Evolutionary conservation across 352 stramenopile genomes (phyloP).

Genomic region (Globisporangium paddicum): DNA sequence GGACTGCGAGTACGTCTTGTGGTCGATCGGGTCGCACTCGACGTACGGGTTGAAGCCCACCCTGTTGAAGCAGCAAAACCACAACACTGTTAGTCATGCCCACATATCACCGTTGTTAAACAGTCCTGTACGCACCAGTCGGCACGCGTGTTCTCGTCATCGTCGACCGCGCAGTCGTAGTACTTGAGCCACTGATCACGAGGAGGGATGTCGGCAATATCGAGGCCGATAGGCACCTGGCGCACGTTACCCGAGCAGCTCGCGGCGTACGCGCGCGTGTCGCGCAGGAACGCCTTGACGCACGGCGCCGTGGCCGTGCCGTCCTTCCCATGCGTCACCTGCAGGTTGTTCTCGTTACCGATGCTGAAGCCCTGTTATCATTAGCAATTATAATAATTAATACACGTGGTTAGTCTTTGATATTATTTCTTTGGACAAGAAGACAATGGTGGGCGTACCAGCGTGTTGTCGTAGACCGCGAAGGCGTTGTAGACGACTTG

Average conservation of each 20-base stretch:
- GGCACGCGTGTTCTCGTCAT: conserved; percentile 36
- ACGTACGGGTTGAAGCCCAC: conserved; percentile 55
- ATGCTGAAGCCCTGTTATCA: conserved; percentile 49
- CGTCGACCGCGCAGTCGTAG: conserved; percentile 47
- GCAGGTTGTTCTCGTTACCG: conserved; percentile 20
- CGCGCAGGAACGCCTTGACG: conserved; percentile 45
- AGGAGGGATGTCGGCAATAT: conserved; percentile 39
- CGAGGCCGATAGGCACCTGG: conserved; percentile 40
- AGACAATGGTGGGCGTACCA: too few relatives aligned
- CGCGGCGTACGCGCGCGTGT: conserved; percentile 37
- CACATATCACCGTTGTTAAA: too few relatives aligned
- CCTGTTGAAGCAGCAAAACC: too few relatives aligned
- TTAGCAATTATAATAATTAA: too few relatives aligned
- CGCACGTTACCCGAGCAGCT: conserved; percentile 28
- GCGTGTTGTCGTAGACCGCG: conserved; percentile 53
- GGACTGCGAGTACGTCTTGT: conserved; percentile 43
- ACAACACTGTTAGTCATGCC: too few relatives aligned
- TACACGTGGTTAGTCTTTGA: too few relatives aligned
- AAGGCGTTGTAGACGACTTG: conserved; percentile 56
- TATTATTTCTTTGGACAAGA: too few relatives aligned
- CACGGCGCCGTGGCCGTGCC: too few relatives aligned
- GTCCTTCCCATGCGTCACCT: too few relatives aligned
- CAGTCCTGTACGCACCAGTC: too few relatives aligned
- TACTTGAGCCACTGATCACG: conserved; percentile 37
- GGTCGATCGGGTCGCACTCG: conserved; percentile 48